Percentiles rank a stretch among this genome's conserved stretches.
These are phyloP conservation scores for Colletotrichum sp. DNA, from an alignment of 2,329 filamentous ascomycete genomes.

Conservation along the genomic window DNA sequence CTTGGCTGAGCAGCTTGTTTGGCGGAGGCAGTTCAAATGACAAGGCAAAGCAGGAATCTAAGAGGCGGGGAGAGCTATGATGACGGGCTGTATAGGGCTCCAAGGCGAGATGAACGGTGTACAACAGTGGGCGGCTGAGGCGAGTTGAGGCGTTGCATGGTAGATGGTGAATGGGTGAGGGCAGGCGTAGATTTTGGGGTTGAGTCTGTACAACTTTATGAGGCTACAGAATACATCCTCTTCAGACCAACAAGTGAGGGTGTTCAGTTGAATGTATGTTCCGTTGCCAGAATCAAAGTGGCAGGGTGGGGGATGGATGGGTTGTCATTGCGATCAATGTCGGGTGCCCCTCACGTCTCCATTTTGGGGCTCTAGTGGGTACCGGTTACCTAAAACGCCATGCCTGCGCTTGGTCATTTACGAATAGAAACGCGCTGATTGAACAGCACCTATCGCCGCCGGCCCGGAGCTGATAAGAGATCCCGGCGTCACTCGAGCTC, in stretches of 20 bases:
- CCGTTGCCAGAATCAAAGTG: background rate
- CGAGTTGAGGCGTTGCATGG: background rate
- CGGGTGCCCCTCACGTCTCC: slow-evolving; percentile 3
- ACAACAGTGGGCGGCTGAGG: background rate
- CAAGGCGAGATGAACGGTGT: background rate
- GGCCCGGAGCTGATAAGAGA: slow-evolving; percentile 16
- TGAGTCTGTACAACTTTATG: background rate
- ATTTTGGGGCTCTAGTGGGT: background rate
- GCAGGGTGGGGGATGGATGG: background rate
- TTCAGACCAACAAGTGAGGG: background rate
- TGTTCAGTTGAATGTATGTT: background rate
- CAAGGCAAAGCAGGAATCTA: slow-evolving; percentile 15
- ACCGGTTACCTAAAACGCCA: background rate
- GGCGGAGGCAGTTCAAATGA: slow-evolving; percentile 12
- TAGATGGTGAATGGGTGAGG: background rate
- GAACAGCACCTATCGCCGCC: background rate
- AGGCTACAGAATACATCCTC: background rate
- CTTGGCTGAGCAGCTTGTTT: slow-evolving; percentile 34
- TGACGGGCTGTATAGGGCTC: background rate
- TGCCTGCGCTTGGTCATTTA: slow-evolving; percentile 2
- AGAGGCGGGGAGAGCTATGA: slow-evolving; percentile 5
- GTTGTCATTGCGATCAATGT: background rate
- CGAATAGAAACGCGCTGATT: slow-evolving; percentile 14
- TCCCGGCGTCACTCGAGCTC: background rate
- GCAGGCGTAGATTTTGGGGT: background rate